These are phyloP conservation scores for Nemania bipapillata DNA, from an alignment of 2,329 filamentous ascomycete genomes.

Conservation along the genomic window DNA sequence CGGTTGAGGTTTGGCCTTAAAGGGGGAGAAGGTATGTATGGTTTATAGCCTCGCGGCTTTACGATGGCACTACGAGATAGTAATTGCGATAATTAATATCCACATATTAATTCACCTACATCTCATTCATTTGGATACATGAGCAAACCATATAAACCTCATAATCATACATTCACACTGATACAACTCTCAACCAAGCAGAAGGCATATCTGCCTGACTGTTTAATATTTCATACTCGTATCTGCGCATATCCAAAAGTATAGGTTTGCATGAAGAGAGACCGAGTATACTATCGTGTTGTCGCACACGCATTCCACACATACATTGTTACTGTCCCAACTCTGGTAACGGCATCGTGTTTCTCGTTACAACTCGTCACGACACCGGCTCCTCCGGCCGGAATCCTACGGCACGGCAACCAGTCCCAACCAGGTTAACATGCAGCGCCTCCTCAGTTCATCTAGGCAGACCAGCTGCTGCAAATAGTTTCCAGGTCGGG, in stretches of 20 bases:
- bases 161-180: background rate
- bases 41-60: background rate
- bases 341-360: background rate
- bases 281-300: background rate
- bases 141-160: background rate
- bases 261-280: background rate
- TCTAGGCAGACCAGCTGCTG: no score
- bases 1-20: slow-evolving; percentile 76
- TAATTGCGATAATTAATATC: background rate
- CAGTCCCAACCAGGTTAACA: background rate
- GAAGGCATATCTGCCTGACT: background rate
- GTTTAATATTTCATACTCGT: background rate
- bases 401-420: background rate
- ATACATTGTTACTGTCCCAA: background rate
- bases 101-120: background rate
- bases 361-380: background rate
- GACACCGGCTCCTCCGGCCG: background rate
- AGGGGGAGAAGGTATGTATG: background rate
- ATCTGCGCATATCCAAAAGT: background rate
- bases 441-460: background rate
- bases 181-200: background rate
- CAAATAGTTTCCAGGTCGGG: background rate
- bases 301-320: background rate
- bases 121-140: background rate
- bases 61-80: background rate